Evolutionary conservation across 2,329 filamentous ascomycete genomes (phyloP), one percentile per base, ranked within the genome.

Genomic region (Claviceps sorghi): DNA sequence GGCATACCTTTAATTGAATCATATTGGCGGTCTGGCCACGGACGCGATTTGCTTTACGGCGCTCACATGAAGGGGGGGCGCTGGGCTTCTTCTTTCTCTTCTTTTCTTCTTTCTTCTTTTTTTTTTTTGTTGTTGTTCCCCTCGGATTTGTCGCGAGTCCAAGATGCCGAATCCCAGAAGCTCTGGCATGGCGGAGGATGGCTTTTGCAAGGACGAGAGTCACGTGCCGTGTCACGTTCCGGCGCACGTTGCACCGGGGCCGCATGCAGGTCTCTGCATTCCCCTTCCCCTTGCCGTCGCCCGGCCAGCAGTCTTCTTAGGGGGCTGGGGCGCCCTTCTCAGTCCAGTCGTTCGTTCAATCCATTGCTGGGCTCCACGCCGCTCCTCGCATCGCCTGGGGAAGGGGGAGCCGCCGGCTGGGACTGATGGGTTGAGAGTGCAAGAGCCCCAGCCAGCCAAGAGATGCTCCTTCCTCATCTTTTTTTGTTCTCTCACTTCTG

Each of bases 1-100:
- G 15, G 4, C 40, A 22, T 59, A 83, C 86, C 83, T 91, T 91
- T 77, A 93, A 72, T 79, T 93, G 88, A 72, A 95, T 94, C 88
- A 95, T 97, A 61, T 71, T 84, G 78, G 54, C 59, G 26, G 13
- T 22, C 29, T 21, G 30, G 47, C 30, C 40, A 26, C 17, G 30
- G 30, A 6, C 41, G 53, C 59, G 5, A 26, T 52, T 42, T 7
- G 22, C 21, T 40, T 40, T n/a, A 40, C 38, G 17, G 38, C 5
- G 38, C 38, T 40, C 19, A 15, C 8, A n/a, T n/a, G 19, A 40
- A 17, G 13, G 36, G 38, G 6, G 17, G 38, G 38, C n/a, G n/a
- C n/a, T n/a, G n/a, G n/a, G n/a, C n/a, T n/a, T n/a, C n/a, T n/a
- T n/a, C n/a, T n/a, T n/a, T n/a, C n/a, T n/a, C 15, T 40, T 40